Base-by-base conservation (phyloP, 352 stramenopile genomes). In the Phytophthora quininea region DNA sequence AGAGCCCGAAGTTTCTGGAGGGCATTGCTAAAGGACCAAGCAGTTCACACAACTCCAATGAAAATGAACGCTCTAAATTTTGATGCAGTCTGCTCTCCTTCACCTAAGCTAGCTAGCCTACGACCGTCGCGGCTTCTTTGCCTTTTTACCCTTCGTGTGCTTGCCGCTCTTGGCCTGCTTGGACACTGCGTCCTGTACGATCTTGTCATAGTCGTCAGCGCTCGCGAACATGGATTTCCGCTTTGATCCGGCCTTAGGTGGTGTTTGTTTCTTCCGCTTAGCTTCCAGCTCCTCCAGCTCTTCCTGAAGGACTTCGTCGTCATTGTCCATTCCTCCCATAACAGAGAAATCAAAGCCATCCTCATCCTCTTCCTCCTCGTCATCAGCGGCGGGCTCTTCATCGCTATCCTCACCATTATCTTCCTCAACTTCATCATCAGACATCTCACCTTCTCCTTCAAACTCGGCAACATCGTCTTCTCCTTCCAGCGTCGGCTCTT, bases 201-300 rank as follows among this genome's bases (percentile, higher is more conserved):
- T 86, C 66, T 70, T 54, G 10, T 91, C 84, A 66, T 92, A 93
- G 68, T 93, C 83, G 58, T 93, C 86, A 33, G 86, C 84, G 29
- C 75, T 81, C n/a, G 81, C 84, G 56, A 95, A 95, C 66, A 85
- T 73, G 33, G 79, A 75, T 57, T 91, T 91, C 24, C 86, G 82
- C 71, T 92, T 92, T 10, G 71, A 64, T 4, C 64, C 67, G 0
- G 64, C 62, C 55, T 78, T 77, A 9, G 76, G 74, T n/a, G 62
- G 62, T 14, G 74, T 85, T 59, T 92, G 84, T 66, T 83, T 87
- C 54, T 82, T 82, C n/a, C 67, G 69, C 70, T 80, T 86, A 11
- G 72, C 57, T 35, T 80, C 64, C 29, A 78, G 35, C 15, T 69
- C 62, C 24, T 76, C 47, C 19, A 80, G 54, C 4, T 84, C 76